Percentiles rank a stretch among this genome's conserved stretches.
These are phyloP conservation scores for Striga asiatica DNA, from an alignment of 257 asterid genomes.

Conservation along the genomic window DNA sequence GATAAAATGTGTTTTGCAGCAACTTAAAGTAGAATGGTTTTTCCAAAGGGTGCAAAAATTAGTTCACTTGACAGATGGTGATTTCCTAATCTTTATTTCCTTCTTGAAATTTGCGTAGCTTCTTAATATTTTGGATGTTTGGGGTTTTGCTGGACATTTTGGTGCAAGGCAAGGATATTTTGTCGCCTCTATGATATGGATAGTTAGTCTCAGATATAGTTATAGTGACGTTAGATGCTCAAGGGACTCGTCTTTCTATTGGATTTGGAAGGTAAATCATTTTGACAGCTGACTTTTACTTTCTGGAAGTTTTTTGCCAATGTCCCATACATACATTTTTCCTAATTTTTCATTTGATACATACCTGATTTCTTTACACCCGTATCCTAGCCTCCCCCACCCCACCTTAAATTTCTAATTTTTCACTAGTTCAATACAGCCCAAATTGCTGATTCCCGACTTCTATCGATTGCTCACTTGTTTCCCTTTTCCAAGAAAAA, in stretches of 20 bases:
- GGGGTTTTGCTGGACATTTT: not conserved
- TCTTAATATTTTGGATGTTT: not conserved
- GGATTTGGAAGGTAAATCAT: conserved; percentile 5
- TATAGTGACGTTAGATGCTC: too few species aligned
- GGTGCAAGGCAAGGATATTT: not conserved
- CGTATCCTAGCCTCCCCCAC: too few species aligned
- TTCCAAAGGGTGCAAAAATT: too few species aligned
- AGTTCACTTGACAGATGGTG: too few species aligned
- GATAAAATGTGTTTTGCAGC: too few species aligned
- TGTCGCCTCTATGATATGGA: too few species aligned
- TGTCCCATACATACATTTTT: not conserved
- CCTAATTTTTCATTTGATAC: not conserved
- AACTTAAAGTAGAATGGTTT: too few species aligned
- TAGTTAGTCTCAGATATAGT: too few species aligned
- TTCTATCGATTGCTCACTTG: not conserved
- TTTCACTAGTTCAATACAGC: too few species aligned
- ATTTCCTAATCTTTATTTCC: too few species aligned
- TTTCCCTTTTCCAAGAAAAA: not conserved
- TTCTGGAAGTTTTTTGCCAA: not conserved
- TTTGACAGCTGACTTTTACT: not conserved
- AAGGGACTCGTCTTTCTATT: too few species aligned
- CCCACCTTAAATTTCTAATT: too few species aligned
- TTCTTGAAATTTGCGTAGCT: not conserved
- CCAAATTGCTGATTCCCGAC: not conserved
- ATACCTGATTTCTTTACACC: not conserved